Evolutionary conservation across 805 yeast species (phyloP), one percentile per base, ranked within the genome.

Genomic region (Metschnikowia matae): DNA sequence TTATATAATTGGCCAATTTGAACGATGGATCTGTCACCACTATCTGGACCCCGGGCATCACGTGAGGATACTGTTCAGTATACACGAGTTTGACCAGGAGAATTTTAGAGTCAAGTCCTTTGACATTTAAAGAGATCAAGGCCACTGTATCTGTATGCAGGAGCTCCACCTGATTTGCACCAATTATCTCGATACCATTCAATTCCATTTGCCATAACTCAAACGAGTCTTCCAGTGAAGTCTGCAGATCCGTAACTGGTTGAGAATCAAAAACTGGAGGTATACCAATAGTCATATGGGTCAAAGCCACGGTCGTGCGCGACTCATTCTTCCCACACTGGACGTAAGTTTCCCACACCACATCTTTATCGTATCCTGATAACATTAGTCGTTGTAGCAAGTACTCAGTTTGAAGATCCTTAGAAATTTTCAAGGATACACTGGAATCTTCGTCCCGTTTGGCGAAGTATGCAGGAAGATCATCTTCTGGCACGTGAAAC

Each of bases 401-500:
- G 53, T 82, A 76, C 62, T 87, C 89, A n/a, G 65, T 61, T 48
- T 77, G 73, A 36, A 83, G 60, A 55, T 81, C 78, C 10, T 74
- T 75, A 3, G 84, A 69, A n/a, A 80, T 69, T 53, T 79, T 86
- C 39, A 86, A 71, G 48, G 78, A 75, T 21, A 83, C 77, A 44
- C 78, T 79, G 0, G 85, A 72, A 57, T 84, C 89, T 41, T 75
- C 76, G 20, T 77, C 75, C 38, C 80, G 69, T 53, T 83, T 82
- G 15, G 77, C 74, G 59, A 87, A 87, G 43, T 74, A 70, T 0
- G 68, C 57, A 0, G 99, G 99, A 32, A 92, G 70, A 60, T 92
- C 99, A 62, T 91, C 98, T 55, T 94, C 97, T 0, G 98, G 98
- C 3, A 92, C 80, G 61, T 92, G 94, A 56, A 91, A 84, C 10